Evolutionary conservation across 2,329 filamentous ascomycete genomes (phyloP), one percentile per base, ranked within the genome.

Genomic region (Aureobasidium sp.): DNA sequence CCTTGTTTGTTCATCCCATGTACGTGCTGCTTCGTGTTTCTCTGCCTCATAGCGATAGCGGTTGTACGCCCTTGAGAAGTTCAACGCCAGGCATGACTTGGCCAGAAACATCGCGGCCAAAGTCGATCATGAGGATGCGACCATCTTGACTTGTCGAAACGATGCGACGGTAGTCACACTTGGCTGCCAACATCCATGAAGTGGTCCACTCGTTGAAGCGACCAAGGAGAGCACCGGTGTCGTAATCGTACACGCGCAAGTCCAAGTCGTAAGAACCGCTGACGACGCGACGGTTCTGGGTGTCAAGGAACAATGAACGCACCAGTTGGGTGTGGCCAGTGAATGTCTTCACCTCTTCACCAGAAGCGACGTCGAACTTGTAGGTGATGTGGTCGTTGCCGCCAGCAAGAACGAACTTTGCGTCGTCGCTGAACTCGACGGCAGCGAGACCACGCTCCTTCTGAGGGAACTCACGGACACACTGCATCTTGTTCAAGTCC

Each of bases 371-470:
- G 74, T 97, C 91, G 83, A 95, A 99, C 71, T 97, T 90, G 72
- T 95, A 94, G 64, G 97, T 97, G 53, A 91, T 85, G 74, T 93
- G 89, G 76, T 97, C 94, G 71, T 97, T 99, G 49, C 94, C 94
- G 10, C 94, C 94, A 21, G 91, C 94, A 51, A 95, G 88, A 51
- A 99, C 91, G 66, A 89, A 94, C 59, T 89, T 87, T 16, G 91
- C 91, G 71, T 99, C 93, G 68, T 97, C 91, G 44, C 88, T 93
- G 74, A 97, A 97, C 73, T 99, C 94, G 59, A 94, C 91, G 74
- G 94, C 97, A 3, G 94, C 94, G 36, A 99, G 84, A 8, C 94
- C 94, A 71, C 95, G 92, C 73, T 91, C 94, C 74, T 96, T 91
- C 61, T 90, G 91, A 6, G 83, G 79, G 71, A 99, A 96, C 74